Evolutionary conservation across 1,284 basidiomycete genomes (phyloP).

Genomic region (Abortiporus biennis): DNA sequence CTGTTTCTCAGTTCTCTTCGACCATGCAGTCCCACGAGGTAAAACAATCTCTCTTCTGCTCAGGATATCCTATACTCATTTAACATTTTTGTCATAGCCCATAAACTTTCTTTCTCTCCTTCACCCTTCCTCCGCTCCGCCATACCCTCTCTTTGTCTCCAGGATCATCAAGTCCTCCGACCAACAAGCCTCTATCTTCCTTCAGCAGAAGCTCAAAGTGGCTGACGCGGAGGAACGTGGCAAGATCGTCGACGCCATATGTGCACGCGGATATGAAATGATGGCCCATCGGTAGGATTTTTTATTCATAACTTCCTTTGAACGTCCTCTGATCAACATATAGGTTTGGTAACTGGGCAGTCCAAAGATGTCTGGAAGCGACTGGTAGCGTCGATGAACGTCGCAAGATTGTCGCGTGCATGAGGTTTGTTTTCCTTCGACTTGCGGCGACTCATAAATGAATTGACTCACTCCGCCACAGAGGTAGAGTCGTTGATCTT

Average conservation of each 20-base stretch:
- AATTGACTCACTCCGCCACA: conserved; percentile 20
- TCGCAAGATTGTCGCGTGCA: conserved; percentile 72
- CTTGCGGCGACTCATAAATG: not conserved
- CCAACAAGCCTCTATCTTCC: conserved; percentile 82
- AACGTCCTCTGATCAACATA: not conserved
- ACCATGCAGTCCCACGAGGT: not conserved
- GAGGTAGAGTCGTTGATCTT: conserved; percentile 75
- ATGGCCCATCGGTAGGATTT: conserved; percentile 70
- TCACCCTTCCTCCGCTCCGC: conserved; percentile 76
- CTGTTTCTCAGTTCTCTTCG: conserved; percentile 5
- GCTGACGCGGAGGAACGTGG: conserved; percentile 70
- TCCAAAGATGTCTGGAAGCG: conserved; percentile 76
- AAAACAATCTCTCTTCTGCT: not conserved
- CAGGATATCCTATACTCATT: not conserved
- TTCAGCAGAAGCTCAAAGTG: conserved; percentile 82
- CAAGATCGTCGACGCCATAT: conserved; percentile 81
- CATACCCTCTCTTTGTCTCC: conserved; percentile 71
- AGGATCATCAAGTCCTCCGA: conserved; percentile 82
- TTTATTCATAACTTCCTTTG: not conserved
- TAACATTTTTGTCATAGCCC: conserved; percentile 38
- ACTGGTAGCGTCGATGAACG: conserved; percentile 65
- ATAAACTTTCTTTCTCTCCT: conserved; percentile 80
- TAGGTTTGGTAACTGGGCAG: conserved; percentile 84
- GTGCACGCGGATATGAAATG: conserved; percentile 77
- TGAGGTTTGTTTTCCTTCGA: conserved; percentile 47